Evolutionary conservation across 441 rosid genomes (phyloP), one percentile per base, ranked within the genome.

Genomic region (Adansonia grandidieri): DNA sequence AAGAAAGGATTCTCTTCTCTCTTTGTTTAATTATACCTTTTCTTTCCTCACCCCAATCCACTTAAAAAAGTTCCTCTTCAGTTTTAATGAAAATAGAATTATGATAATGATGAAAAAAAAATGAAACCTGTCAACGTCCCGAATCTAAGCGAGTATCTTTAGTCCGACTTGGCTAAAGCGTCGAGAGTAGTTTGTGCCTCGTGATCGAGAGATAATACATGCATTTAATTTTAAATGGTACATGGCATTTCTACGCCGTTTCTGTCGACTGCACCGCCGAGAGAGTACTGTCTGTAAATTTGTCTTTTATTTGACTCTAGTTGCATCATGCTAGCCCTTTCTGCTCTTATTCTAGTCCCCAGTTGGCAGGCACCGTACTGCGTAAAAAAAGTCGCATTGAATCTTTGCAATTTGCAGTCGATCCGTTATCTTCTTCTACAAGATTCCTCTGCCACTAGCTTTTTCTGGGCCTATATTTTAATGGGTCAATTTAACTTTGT

Each of bases 91-190:
- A 28, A 28, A 28, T 28, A 28, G 32, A 28, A 28, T 28, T 28
- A 28, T 28, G 32, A 28, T 28, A 28, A 1, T 28, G 32, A 28
- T 28, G 32, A 28, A 28, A 28, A 40, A 7, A 7, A 45, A 45
- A 45, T 45, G 6, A 61, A 40, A 56, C 67, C 66, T 73, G 80
- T 79, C 84, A 56, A 70, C 81, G 64, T 81, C 82, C 42, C 61
- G 70, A 69, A 81, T 78, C 83, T 60, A 47, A 54, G 32, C 5
- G 56, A 60, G 84, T 58, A 81, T 83, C 86, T 83, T 57, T 67
- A 51, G 78, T 73, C 60, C 65, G 48, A 70, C 54, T 70, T 71
- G 24, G 6, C 45, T 15, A 42, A 28, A 28, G 32, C 1, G 32
- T 28, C 0, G 28, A 24, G 28, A 24, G 28, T 24, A 24, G 28